phyloP scores from a whole-genome alignment of 176 grass and related monocot species.

The Musa schizocarpa region DNA sequence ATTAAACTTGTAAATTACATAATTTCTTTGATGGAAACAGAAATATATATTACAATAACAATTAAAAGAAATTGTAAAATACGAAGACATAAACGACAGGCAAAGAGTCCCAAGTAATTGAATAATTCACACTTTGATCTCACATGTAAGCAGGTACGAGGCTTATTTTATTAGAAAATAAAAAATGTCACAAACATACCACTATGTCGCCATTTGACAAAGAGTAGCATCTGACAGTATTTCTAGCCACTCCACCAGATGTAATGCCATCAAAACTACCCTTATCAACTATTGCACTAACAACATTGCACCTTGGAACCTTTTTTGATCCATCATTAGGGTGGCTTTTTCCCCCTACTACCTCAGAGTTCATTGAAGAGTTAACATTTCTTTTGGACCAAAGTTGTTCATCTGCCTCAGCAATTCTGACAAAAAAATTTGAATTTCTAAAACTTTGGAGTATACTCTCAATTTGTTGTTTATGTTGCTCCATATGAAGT shows the following conservation, averaged over 20 bases:
- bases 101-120: not conserved
- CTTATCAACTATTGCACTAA: constrained; percentile 77
- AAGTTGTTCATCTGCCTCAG: constrained; percentile 68
- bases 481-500: constrained; percentile 60
- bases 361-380: constrained; percentile 10
- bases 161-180: constrained; percentile 1
- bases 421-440: constrained; percentile 82
- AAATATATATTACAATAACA: no score
- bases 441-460: constrained; percentile 65
- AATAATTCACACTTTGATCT: not conserved
- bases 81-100: not conserved
- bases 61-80: not conserved
- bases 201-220: constrained; percentile 91
- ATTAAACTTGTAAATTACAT: no score
- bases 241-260: constrained; percentile 76
- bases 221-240: constrained; percentile 68
- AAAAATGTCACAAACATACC: constrained; percentile 50
- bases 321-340: constrained; percentile 26
- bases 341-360: not conserved
- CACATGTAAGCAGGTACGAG: not conserved
- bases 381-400: constrained; percentile 64
- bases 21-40: no score
- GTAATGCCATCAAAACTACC: constrained; percentile 74
- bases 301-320: constrained; percentile 27
- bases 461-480: constrained; percentile 47